Conservation (phyloP, 345 rosid species). For the Camelina sativa region DNA sequence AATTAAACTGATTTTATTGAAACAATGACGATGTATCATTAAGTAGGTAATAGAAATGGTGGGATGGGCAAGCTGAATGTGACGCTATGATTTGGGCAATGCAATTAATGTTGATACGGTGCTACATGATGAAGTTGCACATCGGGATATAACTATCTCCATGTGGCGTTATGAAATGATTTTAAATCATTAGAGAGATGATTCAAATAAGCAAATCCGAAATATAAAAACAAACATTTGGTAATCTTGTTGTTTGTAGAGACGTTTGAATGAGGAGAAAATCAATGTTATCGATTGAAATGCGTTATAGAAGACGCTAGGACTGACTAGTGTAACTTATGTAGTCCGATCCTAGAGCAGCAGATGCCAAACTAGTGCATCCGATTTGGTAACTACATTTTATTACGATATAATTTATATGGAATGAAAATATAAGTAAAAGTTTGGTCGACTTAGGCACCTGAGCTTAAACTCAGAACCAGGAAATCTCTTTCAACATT, state of each 20-base stretch:
- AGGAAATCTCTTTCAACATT: background rate
- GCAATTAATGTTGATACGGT: background rate
- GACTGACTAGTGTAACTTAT: no score
- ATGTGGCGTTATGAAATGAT: no score
- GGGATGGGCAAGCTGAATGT: constrained; percentile 8
- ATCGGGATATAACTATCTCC: no score
- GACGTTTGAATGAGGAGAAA: no score
- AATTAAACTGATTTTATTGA: background rate
- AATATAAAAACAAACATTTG: no score
- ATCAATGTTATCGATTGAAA: no score
- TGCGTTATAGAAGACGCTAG: no score
- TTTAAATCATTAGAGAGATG: no score
- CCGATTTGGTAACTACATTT: background rate
- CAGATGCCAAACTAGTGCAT: no score
- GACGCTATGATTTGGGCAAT: background rate
- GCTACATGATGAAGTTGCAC: background rate
- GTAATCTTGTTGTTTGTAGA: no score
- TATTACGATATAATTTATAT: background rate
- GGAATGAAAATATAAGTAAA: background rate
- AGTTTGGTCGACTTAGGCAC: background rate
- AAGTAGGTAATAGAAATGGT: constrained; percentile 9
- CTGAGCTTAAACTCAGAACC: background rate
- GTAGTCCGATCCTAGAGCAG: no score
- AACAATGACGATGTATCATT: background rate
- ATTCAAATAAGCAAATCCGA: no score